A percentile compares a stretch with the other conserved stretches of the same genome.
phyloP scores from a whole-genome alignment of 768 basidiomycete species.

The Wakefieldia striispora region DNA sequence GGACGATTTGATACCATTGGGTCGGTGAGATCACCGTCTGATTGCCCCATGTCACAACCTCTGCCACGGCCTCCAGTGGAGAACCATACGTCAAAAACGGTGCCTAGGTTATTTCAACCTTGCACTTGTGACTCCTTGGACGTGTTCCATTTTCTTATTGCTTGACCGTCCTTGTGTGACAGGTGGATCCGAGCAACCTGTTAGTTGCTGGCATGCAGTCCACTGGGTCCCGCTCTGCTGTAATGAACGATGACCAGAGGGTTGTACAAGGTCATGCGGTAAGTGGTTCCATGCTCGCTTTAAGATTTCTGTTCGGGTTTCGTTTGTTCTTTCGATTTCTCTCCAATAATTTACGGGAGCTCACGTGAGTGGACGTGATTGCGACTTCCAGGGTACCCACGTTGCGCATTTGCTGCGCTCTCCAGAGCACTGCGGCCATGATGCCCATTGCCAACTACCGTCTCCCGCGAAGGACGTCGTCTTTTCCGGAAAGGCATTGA shows the following conservation, averaged over 20 bases:
- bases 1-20: not conserved
- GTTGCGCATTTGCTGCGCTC: not conserved
- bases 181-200: too few relatives aligned
- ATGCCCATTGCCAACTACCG: not conserved
- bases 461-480: not conserved
- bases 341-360: not conserved
- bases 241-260: not conserved
- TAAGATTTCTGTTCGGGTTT: not conserved
- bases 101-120: not conserved
- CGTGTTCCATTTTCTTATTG: not conserved
- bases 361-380: not conserved
- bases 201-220: not conserved
- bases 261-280: conserved; percentile 9
- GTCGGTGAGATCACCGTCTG: conserved; percentile 8
- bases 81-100: not conserved
- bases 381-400: not conserved
- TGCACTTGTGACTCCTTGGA: not conserved
- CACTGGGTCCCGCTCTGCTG: not conserved
- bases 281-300: conserved; percentile 1
- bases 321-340: not conserved
- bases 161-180: not conserved
- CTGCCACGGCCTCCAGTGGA: conserved; percentile 9
- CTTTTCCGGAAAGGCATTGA: not conserved
- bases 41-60: not conserved
- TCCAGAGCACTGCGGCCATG: not conserved